Evolutionary conservation across 2,329 filamentous ascomycete genomes (phyloP).

Genomic region (Diplocarpon mali): DNA sequence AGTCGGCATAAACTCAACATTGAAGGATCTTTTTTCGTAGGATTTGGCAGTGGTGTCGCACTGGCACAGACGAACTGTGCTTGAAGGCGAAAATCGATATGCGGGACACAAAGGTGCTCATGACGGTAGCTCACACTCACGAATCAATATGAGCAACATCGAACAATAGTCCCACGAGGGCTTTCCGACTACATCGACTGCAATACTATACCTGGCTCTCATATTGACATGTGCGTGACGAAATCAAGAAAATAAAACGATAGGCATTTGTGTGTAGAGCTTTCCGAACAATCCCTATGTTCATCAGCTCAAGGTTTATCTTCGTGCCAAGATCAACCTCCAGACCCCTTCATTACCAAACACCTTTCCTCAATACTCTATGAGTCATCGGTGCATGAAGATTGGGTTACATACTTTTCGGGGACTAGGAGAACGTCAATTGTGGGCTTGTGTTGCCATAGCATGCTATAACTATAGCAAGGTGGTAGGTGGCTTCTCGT

Average conservation of each 20-base stretch:
- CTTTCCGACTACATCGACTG: constrained; percentile 7
- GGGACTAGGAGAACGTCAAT: background rate
- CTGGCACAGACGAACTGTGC: constrained; percentile 20
- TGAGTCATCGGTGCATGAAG: constrained; percentile 54
- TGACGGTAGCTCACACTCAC: constrained; percentile 22
- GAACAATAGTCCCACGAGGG: constrained; percentile 6
- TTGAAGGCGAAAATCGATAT: constrained; percentile 16
- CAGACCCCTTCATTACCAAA: constrained; percentile 51
- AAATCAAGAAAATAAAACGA: constrained; percentile 5
- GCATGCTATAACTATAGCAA: background rate
- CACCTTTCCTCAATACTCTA: constrained; percentile 38
- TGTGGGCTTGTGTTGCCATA: background rate
- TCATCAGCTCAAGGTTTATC: constrained; percentile 36
- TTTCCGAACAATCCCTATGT: constrained; percentile 32
- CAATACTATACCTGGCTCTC: background rate
- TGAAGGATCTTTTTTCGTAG: constrained; percentile 17
- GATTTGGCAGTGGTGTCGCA: constrained; percentile 23
- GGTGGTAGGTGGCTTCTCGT: background rate
- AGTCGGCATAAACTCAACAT: constrained; percentile 54
- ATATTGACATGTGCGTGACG: constrained; percentile 7
- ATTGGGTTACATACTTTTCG: constrained; percentile 32
- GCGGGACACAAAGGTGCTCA: constrained; percentile 12
- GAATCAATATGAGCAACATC: constrained; percentile 23
- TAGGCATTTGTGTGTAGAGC: constrained; percentile 43
- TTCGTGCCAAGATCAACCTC: constrained; percentile 38